These are phyloP conservation scores for Candida germanica DNA, from an alignment of 805 yeast genomes.

Conservation along the genomic window DNA sequence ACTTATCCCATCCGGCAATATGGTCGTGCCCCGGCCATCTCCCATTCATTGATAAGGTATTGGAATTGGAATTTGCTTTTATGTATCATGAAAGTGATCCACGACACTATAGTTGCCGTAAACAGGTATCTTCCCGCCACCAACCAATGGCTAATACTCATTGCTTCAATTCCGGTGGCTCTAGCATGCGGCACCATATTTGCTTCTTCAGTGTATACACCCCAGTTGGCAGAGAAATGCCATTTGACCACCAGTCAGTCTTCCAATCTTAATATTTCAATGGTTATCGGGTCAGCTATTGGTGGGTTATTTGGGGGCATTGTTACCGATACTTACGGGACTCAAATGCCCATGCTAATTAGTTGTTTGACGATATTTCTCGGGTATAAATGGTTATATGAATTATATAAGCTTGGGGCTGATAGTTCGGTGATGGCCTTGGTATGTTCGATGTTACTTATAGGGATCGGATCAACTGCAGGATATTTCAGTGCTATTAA, in stretches of 20 bases:
- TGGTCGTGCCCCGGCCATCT: too few relatives aligned
- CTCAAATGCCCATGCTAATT: slow-evolving; percentile 30
- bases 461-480: slow-evolving; percentile 32
- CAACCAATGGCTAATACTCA: slow-evolving; percentile 24
- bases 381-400: slow-evolving; percentile 29
- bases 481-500: slow-evolving; percentile 34
- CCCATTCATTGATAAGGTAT: too few relatives aligned
- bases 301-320: slow-evolving; percentile 33
- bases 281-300: slow-evolving; percentile 29
- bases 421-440: slow-evolving; percentile 15
- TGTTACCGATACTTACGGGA: slow-evolving; percentile 32
- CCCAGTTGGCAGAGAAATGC: slow-evolving; percentile 31
- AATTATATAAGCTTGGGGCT: slow-evolving; percentile 19
- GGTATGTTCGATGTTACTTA: slow-evolving; percentile 25
- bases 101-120: slow-evolving; percentile 11
- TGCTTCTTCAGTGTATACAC: slow-evolving; percentile 31
- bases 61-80: not conserved
- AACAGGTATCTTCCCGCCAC: slow-evolving; percentile 23
- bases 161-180: slow-evolving; percentile 29
- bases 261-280: slow-evolving; percentile 29
- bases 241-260: slow-evolving; percentile 24
- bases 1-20: too few relatives aligned
- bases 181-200: slow-evolving; percentile 33
- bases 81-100: slow-evolving; percentile 9
- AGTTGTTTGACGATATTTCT: slow-evolving; percentile 21